Evolutionary conservation across 1,284 basidiomycete genomes (phyloP).

Genomic region (Fistulina hepatica): DNA sequence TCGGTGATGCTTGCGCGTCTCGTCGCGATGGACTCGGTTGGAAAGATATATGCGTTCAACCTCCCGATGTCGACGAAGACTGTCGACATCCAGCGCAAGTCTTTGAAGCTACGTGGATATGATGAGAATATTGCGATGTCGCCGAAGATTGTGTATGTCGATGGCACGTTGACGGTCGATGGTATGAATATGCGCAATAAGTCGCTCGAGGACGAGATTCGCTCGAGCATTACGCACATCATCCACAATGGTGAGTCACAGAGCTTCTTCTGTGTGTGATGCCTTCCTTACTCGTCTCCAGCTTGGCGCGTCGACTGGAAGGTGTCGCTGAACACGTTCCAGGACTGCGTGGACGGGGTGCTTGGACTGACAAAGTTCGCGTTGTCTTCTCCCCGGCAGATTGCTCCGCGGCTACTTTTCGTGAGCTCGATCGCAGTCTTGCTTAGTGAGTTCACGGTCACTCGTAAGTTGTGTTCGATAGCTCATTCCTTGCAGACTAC

Average conservation of each 20-base stretch:
- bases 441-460: slow-evolving; percentile 1
- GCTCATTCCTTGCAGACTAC: no score
- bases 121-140: slow-evolving; percentile 12
- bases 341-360: slow-evolving; percentile 25
- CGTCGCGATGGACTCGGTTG: slow-evolving; percentile 17
- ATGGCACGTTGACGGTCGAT: slow-evolving; percentile 9
- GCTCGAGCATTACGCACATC: slow-evolving; percentile 5
- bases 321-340: slow-evolving; percentile 26
- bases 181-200: background rate
- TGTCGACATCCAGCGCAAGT: slow-evolving; percentile 5
- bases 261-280: no score
- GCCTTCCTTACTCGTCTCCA: no score
- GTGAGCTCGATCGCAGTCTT: slow-evolving; percentile 17
- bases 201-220: background rate
- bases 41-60: slow-evolving; percentile 19
- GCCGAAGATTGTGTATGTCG: slow-evolving; percentile 15
- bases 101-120: slow-evolving; percentile 15
- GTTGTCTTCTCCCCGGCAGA: slow-evolving; percentile 5
- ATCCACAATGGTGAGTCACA: slow-evolving; percentile 16
- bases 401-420: slow-evolving; percentile 20
- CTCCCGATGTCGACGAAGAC: no score
- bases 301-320: slow-evolving; percentile 35
- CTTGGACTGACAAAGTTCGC: slow-evolving; percentile 29
- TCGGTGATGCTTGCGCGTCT: slow-evolving; percentile 21
- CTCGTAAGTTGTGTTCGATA: no score